These are phyloP conservation scores for Jatropha podagrica DNA, from an alignment of 441 rosid genomes.

Conservation along the genomic window DNA sequence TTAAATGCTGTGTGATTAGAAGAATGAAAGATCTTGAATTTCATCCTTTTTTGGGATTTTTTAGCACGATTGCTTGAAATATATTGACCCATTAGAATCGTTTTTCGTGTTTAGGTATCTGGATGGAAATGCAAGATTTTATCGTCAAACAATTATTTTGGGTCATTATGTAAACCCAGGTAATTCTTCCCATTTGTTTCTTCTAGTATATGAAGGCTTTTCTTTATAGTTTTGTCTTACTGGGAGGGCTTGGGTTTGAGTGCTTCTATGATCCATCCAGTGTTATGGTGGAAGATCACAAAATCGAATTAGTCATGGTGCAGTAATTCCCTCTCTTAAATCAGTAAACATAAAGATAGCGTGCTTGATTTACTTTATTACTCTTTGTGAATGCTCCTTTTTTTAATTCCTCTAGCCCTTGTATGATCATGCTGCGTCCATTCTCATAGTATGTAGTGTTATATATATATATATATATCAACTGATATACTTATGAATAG, in stretches of 20 bases:
- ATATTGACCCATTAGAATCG: constrained; percentile 13
- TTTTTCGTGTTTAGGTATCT: constrained; percentile 60
- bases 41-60: background rate
- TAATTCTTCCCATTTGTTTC: constrained; percentile 25
- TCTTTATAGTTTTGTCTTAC: background rate
- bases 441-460: background rate
- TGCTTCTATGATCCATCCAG: too few species aligned
- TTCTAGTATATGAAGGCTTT: background rate
- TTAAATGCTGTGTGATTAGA: background rate
- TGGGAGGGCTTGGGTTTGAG: background rate
- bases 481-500: too few species aligned
- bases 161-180: constrained; percentile 85
- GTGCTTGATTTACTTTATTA: background rate
- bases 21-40: background rate
- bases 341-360: background rate
- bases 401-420: background rate
- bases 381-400: background rate
- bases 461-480: too few species aligned
- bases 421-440: background rate
- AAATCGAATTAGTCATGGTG: background rate
- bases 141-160: constrained; percentile 76
- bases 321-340: background rate
- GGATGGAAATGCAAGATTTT: constrained; percentile 75
- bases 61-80: constrained; percentile 1
- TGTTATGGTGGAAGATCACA: too few species aligned